Base-by-base conservation (phyloP, 352 stramenopile genomes). In the Phytopythium cucurbitacearum region DNA sequence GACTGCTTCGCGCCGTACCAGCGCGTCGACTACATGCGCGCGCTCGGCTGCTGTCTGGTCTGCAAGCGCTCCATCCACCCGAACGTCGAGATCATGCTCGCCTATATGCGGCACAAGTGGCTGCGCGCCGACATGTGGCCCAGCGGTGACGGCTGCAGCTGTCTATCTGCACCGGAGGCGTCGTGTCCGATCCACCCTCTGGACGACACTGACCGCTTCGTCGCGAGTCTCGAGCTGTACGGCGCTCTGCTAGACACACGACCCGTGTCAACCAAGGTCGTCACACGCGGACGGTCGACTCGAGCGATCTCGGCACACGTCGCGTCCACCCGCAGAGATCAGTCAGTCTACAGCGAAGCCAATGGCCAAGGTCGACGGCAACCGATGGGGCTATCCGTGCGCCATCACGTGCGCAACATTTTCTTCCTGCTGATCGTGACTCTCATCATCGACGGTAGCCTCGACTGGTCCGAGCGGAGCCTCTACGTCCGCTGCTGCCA, bases 31-130 rank as follows among this genome's bases (percentile, higher is more conserved):
- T 85, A 76, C 53, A 56, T 81, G 56, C 68, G 73, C 9, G 62
- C 62, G 7, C 51, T 85, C 32, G 73, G 73, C 37, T 74, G 65
- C 16, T 55, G 58, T 1, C 36, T 85, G 1, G 73, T 85, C 5
- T 75, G 65, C 49, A 85, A 85, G 56, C 70, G 65, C 1, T 64
- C 59, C 0, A 60, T 81, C n/a, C 73, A 77, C 28, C 71, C 73
- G 2, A 85, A 85, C 40, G 21, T 80, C n/a, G 71, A 85, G 62
- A 77, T 81, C 43, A 77, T 85, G 62, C 56, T 85, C 13, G 62
- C 75, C 40, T 67, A 72, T 16, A 55, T 85, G 50, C 65, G 70
- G 3, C 57, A 73, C 42, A 59, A 57, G 7, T 81, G 71, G 71
- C 40, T 81, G 5, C 64, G 60, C n/a, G 16, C 54, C 2, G 57